Evolutionary conservation across 352 stramenopile genomes (phyloP).

Genomic region (Globisporangium lucens): DNA sequence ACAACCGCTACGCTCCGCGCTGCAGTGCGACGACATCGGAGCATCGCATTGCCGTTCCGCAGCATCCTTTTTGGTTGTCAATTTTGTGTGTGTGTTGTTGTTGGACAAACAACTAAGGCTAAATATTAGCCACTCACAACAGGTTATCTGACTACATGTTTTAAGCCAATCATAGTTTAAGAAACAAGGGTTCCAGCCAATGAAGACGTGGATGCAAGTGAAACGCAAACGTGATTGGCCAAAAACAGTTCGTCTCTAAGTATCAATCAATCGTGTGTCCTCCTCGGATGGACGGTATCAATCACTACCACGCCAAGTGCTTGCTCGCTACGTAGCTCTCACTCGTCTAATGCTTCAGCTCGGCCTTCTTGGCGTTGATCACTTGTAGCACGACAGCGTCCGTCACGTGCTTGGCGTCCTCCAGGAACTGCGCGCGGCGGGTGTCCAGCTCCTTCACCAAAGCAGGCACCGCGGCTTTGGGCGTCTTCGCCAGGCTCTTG

Average conservation of each 20-base stretch:
- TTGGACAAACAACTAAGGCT: too few relatives aligned
- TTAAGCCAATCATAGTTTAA: background rate
- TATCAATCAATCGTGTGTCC: background rate
- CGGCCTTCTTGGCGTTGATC: constrained; percentile 57
- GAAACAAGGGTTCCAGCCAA: background rate
- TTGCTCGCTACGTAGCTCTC: background rate
- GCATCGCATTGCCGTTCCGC: background rate
- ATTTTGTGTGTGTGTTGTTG: background rate
- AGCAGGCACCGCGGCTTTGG: constrained; percentile 6
- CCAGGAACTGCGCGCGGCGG: constrained; percentile 41
- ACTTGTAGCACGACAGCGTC: constrained; percentile 58
- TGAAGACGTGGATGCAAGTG: background rate
- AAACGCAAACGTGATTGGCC: background rate
- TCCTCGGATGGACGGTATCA: background rate
- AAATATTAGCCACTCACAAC: background rate
- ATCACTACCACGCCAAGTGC: background rate
- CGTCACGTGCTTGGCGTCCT: constrained; percentile 51
- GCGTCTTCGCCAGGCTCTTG: constrained; percentile 29
- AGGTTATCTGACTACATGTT: background rate
- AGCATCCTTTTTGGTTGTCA: background rate
- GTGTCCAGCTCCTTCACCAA: constrained; percentile 34
- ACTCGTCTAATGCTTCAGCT: constrained; percentile 47
- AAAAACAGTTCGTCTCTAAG: constrained; percentile 1
- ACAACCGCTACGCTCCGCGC: background rate
- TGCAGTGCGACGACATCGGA: background rate